Percentiles rank a stretch among this genome's conserved stretches.
phyloP scores from a whole-genome alignment of 2,329 filamentous ascomycete genomes.

The Ascochyta lentis region DNA sequence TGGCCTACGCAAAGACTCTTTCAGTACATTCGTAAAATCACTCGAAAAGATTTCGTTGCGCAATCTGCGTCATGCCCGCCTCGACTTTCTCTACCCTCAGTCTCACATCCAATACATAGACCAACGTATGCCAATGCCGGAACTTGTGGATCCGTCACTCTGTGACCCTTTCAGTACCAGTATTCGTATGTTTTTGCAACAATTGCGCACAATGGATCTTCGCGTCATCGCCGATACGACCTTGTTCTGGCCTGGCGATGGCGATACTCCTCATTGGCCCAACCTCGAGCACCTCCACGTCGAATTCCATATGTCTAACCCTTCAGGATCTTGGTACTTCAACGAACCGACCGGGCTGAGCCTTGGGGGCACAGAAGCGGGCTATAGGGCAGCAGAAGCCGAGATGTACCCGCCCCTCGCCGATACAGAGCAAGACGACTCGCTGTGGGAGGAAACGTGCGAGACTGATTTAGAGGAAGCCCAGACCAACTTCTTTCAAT shows the following conservation, averaged over 20 bases:
- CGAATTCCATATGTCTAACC: conserved; percentile 19
- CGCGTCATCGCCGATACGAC: conserved; percentile 21
- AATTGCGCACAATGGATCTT: conserved; percentile 18
- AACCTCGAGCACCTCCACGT: conserved; percentile 24
- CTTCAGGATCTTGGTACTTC: conserved; percentile 31
- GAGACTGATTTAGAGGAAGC: not conserved
- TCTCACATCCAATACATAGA: conserved; percentile 5
- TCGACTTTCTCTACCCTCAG: conserved; percentile 14
- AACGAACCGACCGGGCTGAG: conserved; percentile 15
- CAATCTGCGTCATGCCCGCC: conserved; percentile 13
- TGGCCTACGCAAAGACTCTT: conserved; percentile 29
- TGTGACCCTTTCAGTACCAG: conserved; percentile 28
- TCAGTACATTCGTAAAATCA: conserved; percentile 25
- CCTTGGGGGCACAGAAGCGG: conserved; percentile 9
- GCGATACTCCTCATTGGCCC: conserved; percentile 19
- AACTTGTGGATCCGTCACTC: conserved; percentile 19
- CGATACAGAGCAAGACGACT: not conserved
- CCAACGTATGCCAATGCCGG: conserved; percentile 10
- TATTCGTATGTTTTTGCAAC: conserved; percentile 23
- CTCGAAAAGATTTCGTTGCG: conserved; percentile 11
- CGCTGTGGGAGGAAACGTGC: not conserved
- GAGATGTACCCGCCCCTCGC: conserved; percentile 20
- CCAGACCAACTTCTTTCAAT: not conserved
- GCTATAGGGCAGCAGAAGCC: conserved; percentile 5
- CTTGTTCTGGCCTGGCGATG: conserved; percentile 24